Evolutionary conservation across 306 rosid species (phyloP), one percentile per base, ranked within the genome.

Genomic region (Gynostemma pentaphyllum): DNA sequence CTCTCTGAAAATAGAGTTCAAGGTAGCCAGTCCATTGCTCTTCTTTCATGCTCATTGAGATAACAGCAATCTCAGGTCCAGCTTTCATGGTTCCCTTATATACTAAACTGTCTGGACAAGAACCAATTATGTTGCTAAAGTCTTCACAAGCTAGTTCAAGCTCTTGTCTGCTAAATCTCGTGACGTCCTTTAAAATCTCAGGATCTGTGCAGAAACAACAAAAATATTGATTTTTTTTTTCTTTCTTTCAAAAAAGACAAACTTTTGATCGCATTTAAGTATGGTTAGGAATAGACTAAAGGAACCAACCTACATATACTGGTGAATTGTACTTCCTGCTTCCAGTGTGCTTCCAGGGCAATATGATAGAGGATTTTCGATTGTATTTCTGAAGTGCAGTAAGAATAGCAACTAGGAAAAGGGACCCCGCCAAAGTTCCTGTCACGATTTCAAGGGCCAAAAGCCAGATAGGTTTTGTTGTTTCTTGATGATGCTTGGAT

Each of bases 141-240:
- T 94, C 99, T 85, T 94, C 99, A 66, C 97, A 94, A 11, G 95
- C 99, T 70, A 86, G 82, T 85, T 94, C 99, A 62, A 94, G 95
- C 66, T 94, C 99, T 74, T 82, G 94, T 82, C 99, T 83, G 72
- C 85, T 75, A 72, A 72, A 86, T 70, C 79, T 78, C 67, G 68
- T 87, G 40, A 94, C 87, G 19, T 85, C 97, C 78, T 86, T 94
- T 72, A 94, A 70, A 75, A 89, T 66, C 72, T 81, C 95, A 0
- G 87, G 81, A 81, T 89, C 99, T 94, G 86, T 69, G 19, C 27
- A 29, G 68, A 49, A 54, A 75, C n/a, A 65, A 2, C 36, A 49
- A 61, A 47, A 75, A 62, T 21, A 65, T 60, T 64, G 40, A 32
- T 60, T 55, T 29, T 13, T 30, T 5, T 56, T 29, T 13, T 30